These are phyloP conservation scores for Hygrocybe coccinea DNA, from an alignment of 768 basidiomycete species.

Conservation along the genomic window DNA sequence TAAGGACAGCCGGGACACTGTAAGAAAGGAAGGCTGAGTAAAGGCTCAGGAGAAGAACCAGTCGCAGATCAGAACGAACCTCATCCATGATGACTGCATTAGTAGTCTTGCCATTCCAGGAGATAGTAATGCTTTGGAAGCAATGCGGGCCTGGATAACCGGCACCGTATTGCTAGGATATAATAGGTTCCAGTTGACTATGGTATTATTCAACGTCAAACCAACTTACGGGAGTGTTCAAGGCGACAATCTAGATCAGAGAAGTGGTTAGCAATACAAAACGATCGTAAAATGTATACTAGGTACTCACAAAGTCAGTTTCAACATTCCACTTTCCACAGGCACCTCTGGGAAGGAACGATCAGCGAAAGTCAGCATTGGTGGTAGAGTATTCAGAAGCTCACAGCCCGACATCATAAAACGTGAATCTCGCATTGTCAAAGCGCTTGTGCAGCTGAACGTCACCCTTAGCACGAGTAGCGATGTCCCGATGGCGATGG, in stretches of 20 bases:
- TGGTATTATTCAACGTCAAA: neutral
- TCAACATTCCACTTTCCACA: constrained; percentile 42
- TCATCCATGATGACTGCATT: constrained; percentile 57
- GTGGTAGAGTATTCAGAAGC: constrained; percentile 3
- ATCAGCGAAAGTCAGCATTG: neutral
- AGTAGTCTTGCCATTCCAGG: constrained; percentile 54
- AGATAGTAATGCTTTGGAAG: constrained; percentile 55
- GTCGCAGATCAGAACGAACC: constrained; percentile 33
- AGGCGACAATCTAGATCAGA: constrained; percentile 45
- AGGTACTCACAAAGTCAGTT: constrained; percentile 41
- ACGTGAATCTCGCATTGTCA: constrained; percentile 44
- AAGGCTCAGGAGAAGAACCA: neutral
- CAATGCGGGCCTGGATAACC: constrained; percentile 66
- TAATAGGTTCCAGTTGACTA: constrained; percentile 2
- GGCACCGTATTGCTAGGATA: constrained; percentile 45
- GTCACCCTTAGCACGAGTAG: constrained; percentile 42
- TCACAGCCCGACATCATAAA: constrained; percentile 52
- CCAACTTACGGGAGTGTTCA: constrained; percentile 39
- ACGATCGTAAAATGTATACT: neutral
- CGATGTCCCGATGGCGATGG: constrained; percentile 47
- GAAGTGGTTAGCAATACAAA: neutral
- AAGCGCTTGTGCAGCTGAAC: constrained; percentile 39
- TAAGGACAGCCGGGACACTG: constrained; percentile 66
- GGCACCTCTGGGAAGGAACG: constrained; percentile 41
- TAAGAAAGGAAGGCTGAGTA: neutral